Evolutionary conservation across 306 rosid species (phyloP).

Genomic region (Fragaria nilgerrensis): DNA sequence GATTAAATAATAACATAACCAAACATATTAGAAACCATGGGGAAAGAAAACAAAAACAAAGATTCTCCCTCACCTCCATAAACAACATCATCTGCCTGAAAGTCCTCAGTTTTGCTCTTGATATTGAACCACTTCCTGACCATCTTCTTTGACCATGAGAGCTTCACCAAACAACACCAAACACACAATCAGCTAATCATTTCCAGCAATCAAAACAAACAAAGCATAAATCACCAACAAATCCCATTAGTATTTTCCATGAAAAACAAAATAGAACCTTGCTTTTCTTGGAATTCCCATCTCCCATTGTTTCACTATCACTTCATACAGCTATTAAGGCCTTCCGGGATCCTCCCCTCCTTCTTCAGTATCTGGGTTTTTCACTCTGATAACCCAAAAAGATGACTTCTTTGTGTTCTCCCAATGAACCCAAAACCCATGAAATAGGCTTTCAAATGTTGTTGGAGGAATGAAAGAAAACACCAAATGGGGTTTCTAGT

Average conservation of each 20-base stretch:
- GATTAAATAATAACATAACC: slow-evolving; percentile 12
- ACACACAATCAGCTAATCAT: slow-evolving; percentile 42
- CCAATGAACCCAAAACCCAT: slow-evolving; percentile 2
- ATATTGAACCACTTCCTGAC: slow-evolving; percentile 95
- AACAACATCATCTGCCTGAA: slow-evolving; percentile 63
- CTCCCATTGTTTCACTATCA: slow-evolving; percentile 75
- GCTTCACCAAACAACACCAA: slow-evolving; percentile 60
- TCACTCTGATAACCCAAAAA: slow-evolving; percentile 23
- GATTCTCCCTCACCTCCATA: slow-evolving; percentile 59
- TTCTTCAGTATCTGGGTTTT: slow-evolving; percentile 35
- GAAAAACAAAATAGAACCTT: slow-evolving; percentile 57
- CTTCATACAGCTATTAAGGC: slow-evolving; percentile 60
- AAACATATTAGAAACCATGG: slow-evolving; percentile 16
- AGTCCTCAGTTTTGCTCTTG: slow-evolving; percentile 80
- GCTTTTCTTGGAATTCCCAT: slow-evolving; percentile 84
- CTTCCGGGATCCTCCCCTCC: slow-evolving; percentile 27
- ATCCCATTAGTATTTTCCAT: slow-evolving; percentile 25
- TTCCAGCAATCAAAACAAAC: slow-evolving; percentile 21
- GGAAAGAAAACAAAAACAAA: slow-evolving; percentile 17
- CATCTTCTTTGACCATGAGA: slow-evolving; percentile 99
- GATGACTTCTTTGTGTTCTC: slow-evolving; percentile 9
- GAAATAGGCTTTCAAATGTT: slow-evolving; percentile 2
- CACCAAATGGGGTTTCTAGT: slow-evolving; percentile 19
- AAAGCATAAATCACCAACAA: slow-evolving; percentile 22
- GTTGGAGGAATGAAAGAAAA: slow-evolving; percentile 27